Percentiles rank a stretch among this genome's conserved stretches.
Conservation (phyloP, 2,329 filamentous ascomycete species). For the Penicillium sp. region DNA sequence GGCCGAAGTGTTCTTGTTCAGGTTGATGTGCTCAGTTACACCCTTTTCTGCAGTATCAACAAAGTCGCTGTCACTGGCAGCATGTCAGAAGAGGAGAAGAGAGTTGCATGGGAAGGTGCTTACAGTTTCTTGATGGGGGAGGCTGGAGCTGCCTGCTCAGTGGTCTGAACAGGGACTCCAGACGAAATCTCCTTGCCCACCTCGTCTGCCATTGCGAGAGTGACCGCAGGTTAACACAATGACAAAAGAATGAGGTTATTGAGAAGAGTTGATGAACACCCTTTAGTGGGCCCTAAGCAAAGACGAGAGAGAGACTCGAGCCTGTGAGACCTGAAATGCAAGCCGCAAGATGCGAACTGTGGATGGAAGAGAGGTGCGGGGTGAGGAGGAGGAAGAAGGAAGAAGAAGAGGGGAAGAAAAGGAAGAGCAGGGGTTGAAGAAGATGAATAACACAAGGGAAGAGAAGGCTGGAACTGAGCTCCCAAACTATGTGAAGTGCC, state of each 20-base stretch:
- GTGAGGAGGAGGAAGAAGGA: conserved; percentile 12
- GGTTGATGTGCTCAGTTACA: conserved; percentile 30
- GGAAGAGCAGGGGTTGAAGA: conserved; percentile 9
- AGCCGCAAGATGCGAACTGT: not conserved
- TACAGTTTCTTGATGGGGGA: conserved; percentile 19
- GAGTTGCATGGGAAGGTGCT: not conserved
- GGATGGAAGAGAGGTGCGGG: not conserved
- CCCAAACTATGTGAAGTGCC: conserved; percentile 1
- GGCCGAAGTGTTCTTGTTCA: conserved; percentile 36
- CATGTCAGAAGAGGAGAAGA: conserved; percentile 6
- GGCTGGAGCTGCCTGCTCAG: conserved; percentile 7
- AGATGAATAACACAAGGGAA: conserved; percentile 10
- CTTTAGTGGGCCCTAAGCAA: not conserved
- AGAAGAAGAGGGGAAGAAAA: conserved; percentile 1
- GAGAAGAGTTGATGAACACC: not conserved
- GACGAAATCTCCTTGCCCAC: conserved; percentile 13
- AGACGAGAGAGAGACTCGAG: conserved; percentile 8
- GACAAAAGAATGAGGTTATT: not conserved
- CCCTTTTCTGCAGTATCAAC: conserved; percentile 28
- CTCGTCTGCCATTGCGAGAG: conserved; percentile 19
- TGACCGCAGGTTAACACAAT: not conserved
- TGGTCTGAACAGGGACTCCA: not conserved
- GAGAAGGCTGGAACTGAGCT: not conserved
- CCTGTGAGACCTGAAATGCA: conserved; percentile 1
- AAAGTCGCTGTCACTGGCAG: conserved; percentile 17